Evolutionary conservation across 2,329 filamentous ascomycete species (phyloP).

Genomic region (Knoxdaviesia proteae): DNA sequence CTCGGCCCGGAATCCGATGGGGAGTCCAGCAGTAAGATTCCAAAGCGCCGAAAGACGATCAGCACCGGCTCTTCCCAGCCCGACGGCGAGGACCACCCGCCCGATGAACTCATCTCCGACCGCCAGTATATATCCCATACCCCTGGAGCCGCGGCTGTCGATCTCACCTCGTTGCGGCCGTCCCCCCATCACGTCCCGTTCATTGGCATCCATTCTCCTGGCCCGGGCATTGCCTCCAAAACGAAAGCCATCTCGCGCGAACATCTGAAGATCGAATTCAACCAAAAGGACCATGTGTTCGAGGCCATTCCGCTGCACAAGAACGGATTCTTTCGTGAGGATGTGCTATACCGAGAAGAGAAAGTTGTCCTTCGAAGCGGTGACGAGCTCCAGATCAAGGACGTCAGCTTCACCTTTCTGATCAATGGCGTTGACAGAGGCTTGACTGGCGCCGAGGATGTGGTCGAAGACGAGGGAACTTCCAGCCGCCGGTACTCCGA

Average conservation of each 20-base stretch:
- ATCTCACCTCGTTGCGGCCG: conserved; percentile 37
- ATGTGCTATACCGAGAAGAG: conserved; percentile 32
- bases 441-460: conserved; percentile 35
- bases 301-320: conserved; percentile 39
- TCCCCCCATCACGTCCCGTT: conserved; percentile 42
- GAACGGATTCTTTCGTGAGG: conserved; percentile 51
- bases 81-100: conserved; percentile 17
- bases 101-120: conserved; percentile 28
- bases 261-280: conserved; percentile 54
- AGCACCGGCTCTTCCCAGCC: conserved; percentile 20
- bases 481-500: conserved; percentile 28
- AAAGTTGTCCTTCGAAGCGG: conserved; percentile 40
- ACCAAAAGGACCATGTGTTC: conserved; percentile 39
- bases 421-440: conserved; percentile 42
- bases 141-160: conserved; percentile 35
- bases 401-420: conserved; percentile 45
- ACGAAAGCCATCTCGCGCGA: conserved; percentile 56
- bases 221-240: conserved; percentile 34
- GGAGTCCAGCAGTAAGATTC: conserved; percentile 24
- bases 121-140: conserved; percentile 40
- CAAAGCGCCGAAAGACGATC: conserved; percentile 25
- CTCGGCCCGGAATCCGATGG: conserved; percentile 40
- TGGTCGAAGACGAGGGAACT: conserved; percentile 24
- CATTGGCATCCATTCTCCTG: conserved; percentile 52
- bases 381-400: conserved; percentile 50